phyloP scores from a whole-genome alignment of 208 protist genomes.

The Acanthamoeba triangularis region DNA sequence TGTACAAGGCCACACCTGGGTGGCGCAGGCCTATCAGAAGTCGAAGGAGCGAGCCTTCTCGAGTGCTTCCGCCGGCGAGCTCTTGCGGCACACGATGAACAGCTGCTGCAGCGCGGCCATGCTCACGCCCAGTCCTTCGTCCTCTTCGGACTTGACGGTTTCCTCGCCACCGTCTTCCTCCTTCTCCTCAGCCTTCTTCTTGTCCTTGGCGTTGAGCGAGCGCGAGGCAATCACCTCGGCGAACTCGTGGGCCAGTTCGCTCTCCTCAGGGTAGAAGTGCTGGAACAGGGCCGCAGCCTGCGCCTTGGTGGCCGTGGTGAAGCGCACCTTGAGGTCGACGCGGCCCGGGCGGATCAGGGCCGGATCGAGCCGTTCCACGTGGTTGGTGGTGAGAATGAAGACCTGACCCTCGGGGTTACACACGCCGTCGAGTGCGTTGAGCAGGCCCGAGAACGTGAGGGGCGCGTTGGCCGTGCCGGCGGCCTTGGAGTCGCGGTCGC shows the following conservation, averaged over 20 bases:
- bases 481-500: constrained; percentile 55
- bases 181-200: not conserved
- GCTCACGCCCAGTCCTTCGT: constrained; percentile 15
- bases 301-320: constrained; percentile 90
- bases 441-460: constrained; percentile 96
- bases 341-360: constrained; percentile 97
- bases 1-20: too few species aligned
- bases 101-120: constrained; percentile 59
- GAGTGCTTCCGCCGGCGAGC: not conserved
- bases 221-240: constrained; percentile 36
- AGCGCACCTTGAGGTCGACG: constrained; percentile 95
- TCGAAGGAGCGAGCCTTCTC: constrained; percentile 13
- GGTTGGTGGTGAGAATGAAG: constrained; percentile 99
- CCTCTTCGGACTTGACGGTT: not conserved
- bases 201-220: not conserved
- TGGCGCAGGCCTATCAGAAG: not conserved
- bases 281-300: constrained; percentile 94
- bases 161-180: not conserved
- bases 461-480: not conserved
- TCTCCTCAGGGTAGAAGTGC: constrained; percentile 91
- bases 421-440: constrained; percentile 98
- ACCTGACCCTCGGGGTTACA: constrained; percentile 96
- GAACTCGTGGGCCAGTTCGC: constrained; percentile 43
- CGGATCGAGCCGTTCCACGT: constrained; percentile 96
- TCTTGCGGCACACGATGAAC: constrained; percentile 54